These are phyloP conservation scores for Leccinum fallax DNA, from an alignment of 1,284 basidiomycete genomes.

Conservation along the genomic window DNA sequence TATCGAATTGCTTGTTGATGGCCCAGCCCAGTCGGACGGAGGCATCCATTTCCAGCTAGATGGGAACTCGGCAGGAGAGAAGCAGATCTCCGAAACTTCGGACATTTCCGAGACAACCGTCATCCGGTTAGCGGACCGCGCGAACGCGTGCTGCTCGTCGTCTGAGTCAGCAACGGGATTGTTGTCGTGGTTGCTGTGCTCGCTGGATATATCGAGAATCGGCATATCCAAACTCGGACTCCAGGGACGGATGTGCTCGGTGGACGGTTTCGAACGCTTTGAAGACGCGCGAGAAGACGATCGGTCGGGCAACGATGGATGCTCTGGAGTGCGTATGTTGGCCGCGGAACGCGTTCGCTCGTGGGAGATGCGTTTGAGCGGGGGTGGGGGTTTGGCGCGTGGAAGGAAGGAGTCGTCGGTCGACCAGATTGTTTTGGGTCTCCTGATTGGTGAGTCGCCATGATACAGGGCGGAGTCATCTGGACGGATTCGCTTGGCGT, in stretches of 20 bases:
- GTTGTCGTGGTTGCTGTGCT: background rate
- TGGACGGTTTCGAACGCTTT: background rate
- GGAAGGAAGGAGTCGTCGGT: conserved; percentile 26
- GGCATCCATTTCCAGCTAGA: conserved; percentile 22
- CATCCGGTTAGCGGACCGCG: background rate
- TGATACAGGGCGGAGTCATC: background rate
- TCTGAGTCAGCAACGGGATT: background rate
- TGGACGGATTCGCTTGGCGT: background rate
- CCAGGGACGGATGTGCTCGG: background rate
- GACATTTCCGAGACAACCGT: conserved; percentile 10
- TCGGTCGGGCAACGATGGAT: background rate
- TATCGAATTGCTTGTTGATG: background rate
- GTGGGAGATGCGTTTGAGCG: conserved; percentile 15
- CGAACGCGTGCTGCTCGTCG: background rate
- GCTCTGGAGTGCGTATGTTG: background rate
- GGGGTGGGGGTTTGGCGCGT: conserved; percentile 21
- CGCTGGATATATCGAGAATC: background rate
- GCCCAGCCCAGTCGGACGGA: conserved; percentile 26
- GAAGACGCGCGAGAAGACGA: background rate
- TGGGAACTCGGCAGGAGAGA: background rate
- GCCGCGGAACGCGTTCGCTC: conserved; percentile 11
- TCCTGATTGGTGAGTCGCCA: background rate
- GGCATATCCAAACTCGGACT: conserved; percentile 1
- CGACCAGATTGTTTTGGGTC: conserved; percentile 11
- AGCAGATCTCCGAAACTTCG: background rate